These are phyloP conservation scores for Neonectria sp. DNA, from an alignment of 2,329 filamentous ascomycete genomes.

Conservation along the genomic window DNA sequence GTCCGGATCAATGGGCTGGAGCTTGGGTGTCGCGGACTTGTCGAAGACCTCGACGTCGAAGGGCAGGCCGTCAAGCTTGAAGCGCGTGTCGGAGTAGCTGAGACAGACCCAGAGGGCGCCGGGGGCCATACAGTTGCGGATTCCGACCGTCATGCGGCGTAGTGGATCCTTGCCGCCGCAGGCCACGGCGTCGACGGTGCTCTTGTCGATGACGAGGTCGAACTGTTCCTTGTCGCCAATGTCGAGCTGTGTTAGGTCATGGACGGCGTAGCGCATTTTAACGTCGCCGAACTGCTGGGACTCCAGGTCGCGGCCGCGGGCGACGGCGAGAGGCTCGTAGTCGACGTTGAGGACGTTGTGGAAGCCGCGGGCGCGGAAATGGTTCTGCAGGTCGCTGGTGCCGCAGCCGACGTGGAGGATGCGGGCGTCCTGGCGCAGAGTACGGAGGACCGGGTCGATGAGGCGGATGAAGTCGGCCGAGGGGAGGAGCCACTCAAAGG, in stretches of 20 bases:
- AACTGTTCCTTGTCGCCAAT: conserved; percentile 46
- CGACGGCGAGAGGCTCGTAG: conserved; percentile 64
- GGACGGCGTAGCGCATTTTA: conserved; percentile 59
- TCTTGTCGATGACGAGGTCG: conserved; percentile 64
- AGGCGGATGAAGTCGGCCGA: conserved; percentile 59
- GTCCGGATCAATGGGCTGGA: conserved; percentile 60
- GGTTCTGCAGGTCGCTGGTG: conserved; percentile 65
- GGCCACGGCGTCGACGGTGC: conserved; percentile 64
- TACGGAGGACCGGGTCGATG: conserved; percentile 55
- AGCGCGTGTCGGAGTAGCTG: conserved; percentile 62
- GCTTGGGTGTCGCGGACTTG: conserved; percentile 60
- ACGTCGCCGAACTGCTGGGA: conserved; percentile 60
- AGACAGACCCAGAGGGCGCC: conserved; percentile 63
- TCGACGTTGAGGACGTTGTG: conserved; percentile 64
- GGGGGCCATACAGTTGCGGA: conserved; percentile 53
- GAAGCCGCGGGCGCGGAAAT: conserved; percentile 60
- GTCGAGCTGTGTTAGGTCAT: conserved; percentile 60
- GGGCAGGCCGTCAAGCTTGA: conserved; percentile 54
- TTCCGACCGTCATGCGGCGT: conserved; percentile 55
- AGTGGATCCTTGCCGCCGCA: conserved; percentile 59
- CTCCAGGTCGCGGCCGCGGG: conserved; percentile 60
- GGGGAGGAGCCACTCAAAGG: conserved; percentile 64
- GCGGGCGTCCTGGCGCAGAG: conserved; percentile 44
- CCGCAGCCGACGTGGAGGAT: conserved; percentile 66
- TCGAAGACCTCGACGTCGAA: conserved; percentile 60